These are phyloP conservation scores for Moringa oleifera DNA, from an alignment of 345 rosid genomes.

Conservation along the genomic window DNA sequence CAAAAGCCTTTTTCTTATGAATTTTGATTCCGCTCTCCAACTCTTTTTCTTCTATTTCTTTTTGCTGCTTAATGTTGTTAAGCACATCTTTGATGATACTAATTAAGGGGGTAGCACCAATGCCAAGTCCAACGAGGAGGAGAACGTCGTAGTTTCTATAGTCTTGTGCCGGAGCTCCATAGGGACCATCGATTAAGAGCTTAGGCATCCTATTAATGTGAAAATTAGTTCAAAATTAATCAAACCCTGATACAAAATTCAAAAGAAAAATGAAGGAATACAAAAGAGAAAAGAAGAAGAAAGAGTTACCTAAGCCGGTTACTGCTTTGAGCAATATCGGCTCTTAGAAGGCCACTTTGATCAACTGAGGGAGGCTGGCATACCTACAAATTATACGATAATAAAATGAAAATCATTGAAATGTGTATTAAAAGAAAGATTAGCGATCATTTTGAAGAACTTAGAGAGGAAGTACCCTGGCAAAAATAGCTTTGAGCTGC, in stretches of 20 bases:
- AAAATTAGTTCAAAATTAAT: too few relatives aligned
- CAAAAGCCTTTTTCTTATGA: slow-evolving; percentile 35
- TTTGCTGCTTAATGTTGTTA: slow-evolving; percentile 66
- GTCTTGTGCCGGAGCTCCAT: slow-evolving; percentile 85
- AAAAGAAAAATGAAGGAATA: not conserved
- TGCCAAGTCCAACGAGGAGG: slow-evolving; percentile 74
- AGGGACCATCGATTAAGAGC: slow-evolving; percentile 71
- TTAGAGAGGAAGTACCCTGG: slow-evolving; percentile 29
- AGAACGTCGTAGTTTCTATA: slow-evolving; percentile 70
- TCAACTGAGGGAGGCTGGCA: slow-evolving; percentile 52
- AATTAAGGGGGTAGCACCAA: slow-evolving; percentile 77
- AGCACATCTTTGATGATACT: slow-evolving; percentile 76
- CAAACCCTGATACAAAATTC: not conserved
- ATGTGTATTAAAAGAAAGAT: not conserved
- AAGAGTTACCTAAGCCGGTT: slow-evolving; percentile 53
- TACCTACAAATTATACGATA: slow-evolving; percentile 24
- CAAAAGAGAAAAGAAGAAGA: too few relatives aligned
- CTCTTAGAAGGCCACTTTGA: slow-evolving; percentile 58
- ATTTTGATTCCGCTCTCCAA: slow-evolving; percentile 17
- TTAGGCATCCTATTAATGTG: slow-evolving; percentile 51
- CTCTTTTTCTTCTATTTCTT: slow-evolving; percentile 35
- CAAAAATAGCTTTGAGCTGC: slow-evolving; percentile 56
- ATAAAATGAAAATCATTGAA: too few relatives aligned
- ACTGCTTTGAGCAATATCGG: slow-evolving; percentile 36
- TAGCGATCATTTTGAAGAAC: not conserved